Percentiles rank a stretch among this genome's conserved stretches.
These are phyloP conservation scores for Eucalyptus lansdowneana DNA, from an alignment of 345 rosid genomes.

Conservation along the genomic window DNA sequence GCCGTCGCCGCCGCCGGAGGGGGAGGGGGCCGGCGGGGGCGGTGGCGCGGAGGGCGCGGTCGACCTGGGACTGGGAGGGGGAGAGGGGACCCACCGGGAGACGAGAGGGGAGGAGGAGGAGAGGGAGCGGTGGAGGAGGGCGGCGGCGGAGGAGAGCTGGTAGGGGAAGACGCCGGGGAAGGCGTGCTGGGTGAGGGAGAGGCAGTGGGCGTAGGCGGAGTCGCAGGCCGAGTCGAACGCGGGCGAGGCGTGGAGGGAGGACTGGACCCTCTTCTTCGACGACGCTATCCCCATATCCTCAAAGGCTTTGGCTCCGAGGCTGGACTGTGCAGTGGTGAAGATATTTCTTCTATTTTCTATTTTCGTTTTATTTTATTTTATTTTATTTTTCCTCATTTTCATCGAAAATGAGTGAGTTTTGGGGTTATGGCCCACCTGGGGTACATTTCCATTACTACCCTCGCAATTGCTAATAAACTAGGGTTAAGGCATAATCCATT, in stretches of 20 bases:
- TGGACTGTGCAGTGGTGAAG: neutral
- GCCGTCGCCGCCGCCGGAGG: neutral
- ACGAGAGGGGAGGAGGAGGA: conserved; percentile 17
- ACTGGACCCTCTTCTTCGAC: conserved; percentile 43
- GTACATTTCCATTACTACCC: neutral
- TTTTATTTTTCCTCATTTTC: neutral
- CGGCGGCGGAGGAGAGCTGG: conserved; percentile 65
- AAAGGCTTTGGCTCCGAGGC: neutral
- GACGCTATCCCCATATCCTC: conserved; percentile 27
- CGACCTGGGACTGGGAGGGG: conserved; percentile 55
- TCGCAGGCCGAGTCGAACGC: conserved; percentile 55
- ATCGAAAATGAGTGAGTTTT: neutral
- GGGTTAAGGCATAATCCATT: neutral
- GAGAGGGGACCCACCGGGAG: conserved; percentile 49
- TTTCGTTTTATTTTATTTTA: neutral
- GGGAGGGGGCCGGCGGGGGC: neutral
- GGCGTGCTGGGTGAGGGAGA: conserved; percentile 58
- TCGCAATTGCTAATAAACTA: neutral
- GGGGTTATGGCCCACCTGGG: neutral
- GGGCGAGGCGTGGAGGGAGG: conserved; percentile 19
- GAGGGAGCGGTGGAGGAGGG: conserved; percentile 38
- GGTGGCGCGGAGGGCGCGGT: conserved; percentile 46
- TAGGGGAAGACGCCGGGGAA: conserved; percentile 65
- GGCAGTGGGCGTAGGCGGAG: conserved; percentile 52
- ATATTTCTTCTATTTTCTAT: neutral